phyloP scores from a whole-genome alignment of 2,329 filamentous ascomycete species.

The Aspergillus oerlinghausenensis region DNA sequence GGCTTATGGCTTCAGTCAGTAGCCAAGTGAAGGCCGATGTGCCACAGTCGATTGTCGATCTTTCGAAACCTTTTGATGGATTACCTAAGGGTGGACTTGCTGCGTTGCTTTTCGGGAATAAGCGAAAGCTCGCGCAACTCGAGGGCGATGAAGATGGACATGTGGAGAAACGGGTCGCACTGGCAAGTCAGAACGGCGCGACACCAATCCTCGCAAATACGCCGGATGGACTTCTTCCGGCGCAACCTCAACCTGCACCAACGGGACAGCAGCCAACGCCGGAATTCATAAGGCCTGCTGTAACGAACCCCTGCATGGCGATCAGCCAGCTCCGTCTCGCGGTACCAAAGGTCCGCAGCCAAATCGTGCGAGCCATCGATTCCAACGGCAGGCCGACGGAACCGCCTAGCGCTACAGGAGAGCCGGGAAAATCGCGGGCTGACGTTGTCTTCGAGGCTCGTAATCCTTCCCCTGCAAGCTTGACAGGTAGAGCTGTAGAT shows the following conservation, averaged over 20 bases:
- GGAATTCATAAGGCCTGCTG: slow-evolving; percentile 80
- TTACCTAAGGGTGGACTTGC: slow-evolving; percentile 84
- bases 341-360: slow-evolving; percentile 77
- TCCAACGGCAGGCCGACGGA: slow-evolving; percentile 41
- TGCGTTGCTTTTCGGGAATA: slow-evolving; percentile 84
- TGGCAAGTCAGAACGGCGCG: slow-evolving; percentile 61
- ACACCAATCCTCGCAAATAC: slow-evolving; percentile 72
- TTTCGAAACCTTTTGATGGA: slow-evolving; percentile 91
- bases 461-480: slow-evolving; percentile 64
- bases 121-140: slow-evolving; percentile 70
- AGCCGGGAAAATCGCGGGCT: slow-evolving; percentile 51
- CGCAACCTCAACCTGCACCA: slow-evolving; percentile 56
- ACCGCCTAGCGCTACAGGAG: slow-evolving; percentile 31
- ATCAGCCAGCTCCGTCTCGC: slow-evolving; percentile 81
- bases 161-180: slow-evolving; percentile 55
- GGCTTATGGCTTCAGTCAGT: slow-evolving; percentile 72
- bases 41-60: slow-evolving; percentile 77
- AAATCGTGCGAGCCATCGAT: slow-evolving; percentile 79
- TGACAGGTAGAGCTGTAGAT: slow-evolving; percentile 57
- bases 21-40: slow-evolving; percentile 63
- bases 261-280: slow-evolving; percentile 65
- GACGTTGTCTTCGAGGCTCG: slow-evolving; percentile 81
- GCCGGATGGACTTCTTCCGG: slow-evolving; percentile 71
- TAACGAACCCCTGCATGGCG: slow-evolving; percentile 74
- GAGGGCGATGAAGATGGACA: slow-evolving; percentile 71